Conservation (phyloP, 2,329 filamentous ascomycete species). For the Aspergillus udagawae region DNA sequence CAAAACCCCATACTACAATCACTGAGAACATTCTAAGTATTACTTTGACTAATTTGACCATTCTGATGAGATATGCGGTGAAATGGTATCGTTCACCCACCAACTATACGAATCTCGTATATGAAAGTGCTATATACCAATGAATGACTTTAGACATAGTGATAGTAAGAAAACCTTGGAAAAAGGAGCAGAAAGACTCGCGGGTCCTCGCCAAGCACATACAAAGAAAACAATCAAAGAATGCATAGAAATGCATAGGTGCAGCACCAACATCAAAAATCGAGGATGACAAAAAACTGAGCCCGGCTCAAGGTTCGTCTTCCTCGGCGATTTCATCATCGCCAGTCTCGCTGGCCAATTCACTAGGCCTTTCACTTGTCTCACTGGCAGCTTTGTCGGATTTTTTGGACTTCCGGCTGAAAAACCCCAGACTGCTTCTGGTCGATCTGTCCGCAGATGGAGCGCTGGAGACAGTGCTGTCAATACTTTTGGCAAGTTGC, state of each 20-base stretch:
- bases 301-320: conserved; percentile 9
- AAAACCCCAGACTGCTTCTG: conserved; percentile 44
- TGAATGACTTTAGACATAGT: conserved; percentile 8
- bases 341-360: conserved; percentile 41
- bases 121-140: conserved; percentile 9
- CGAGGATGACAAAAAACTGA: neutral
- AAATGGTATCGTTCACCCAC: neutral
- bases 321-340: conserved; percentile 41
- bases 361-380: conserved; percentile 42
- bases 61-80: neutral
- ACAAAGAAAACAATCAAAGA: neutral
- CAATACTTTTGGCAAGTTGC: conserved; percentile 41
- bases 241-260: neutral
- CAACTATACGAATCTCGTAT: neutral
- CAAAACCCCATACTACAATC: neutral
- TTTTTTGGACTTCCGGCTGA: conserved; percentile 46
- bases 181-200: neutral
- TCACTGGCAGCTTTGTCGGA: conserved; percentile 40
- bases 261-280: neutral
- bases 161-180: conserved; percentile 12
- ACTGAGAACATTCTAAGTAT: neutral
- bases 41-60: neutral
- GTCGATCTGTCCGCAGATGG: conserved; percentile 42
- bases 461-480: conserved; percentile 39
- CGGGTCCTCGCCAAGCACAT: neutral